These are phyloP conservation scores for Arctostaphylos glauca DNA, from an alignment of 148 eudicot species.

Conservation along the genomic window DNA sequence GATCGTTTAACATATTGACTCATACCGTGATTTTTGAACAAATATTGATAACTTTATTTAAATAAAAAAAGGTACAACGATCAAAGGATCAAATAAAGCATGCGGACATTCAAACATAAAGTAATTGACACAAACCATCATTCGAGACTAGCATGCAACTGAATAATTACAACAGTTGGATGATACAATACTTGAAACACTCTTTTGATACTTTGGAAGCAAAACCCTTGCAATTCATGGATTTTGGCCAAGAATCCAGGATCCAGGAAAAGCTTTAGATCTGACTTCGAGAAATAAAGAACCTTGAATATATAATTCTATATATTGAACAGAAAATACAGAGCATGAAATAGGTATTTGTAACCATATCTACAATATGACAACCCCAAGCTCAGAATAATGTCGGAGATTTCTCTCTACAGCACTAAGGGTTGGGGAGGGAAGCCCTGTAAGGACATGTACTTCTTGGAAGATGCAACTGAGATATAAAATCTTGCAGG, in stretches of 20 bases:
- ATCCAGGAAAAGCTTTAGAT: not conserved
- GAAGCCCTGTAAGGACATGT: not conserved
- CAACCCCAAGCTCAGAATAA: not conserved
- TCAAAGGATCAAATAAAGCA: not conserved
- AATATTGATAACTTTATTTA: not conserved
- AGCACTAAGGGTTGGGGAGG: not conserved
- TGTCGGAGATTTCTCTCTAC: not conserved
- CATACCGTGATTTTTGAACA: not conserved
- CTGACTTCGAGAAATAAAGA: not conserved
- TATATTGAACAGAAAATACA: too few species aligned
- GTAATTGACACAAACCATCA: not conserved
- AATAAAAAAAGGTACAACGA: not conserved
- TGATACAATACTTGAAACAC: not conserved
- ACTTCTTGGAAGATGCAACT: not conserved
- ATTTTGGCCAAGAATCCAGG: not conserved
- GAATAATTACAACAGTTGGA: not conserved
- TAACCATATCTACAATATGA: not conserved
- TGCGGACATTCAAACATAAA: not conserved
- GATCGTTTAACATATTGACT: not conserved
- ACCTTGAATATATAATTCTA: not conserved
- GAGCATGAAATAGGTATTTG: not conserved
- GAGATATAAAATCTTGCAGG: not conserved
- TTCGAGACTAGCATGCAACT: not conserved
- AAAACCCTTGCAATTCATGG: not conserved
- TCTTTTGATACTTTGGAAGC: not conserved